Evolutionary conservation across 306 rosid genomes (phyloP).

Genomic region (Fragaria ananassa): DNA sequence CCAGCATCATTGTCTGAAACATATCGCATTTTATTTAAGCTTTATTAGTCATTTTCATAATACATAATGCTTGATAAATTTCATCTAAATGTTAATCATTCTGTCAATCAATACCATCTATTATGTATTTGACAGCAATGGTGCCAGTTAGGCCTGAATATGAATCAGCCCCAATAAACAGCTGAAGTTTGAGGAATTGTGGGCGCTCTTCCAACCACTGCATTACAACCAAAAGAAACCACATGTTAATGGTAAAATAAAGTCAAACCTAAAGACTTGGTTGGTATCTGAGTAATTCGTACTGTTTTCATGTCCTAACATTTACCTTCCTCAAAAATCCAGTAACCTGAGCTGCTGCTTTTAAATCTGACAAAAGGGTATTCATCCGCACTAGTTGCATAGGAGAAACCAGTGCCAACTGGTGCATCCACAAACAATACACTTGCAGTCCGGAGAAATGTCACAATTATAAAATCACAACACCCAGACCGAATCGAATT

Average conservation of each 20-base stretch:
- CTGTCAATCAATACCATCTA: constrained; percentile 11
- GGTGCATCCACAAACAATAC: constrained; percentile 29
- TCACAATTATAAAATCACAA: background rate
- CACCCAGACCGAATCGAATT: background rate
- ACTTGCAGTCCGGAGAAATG: constrained; percentile 9
- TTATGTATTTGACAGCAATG: constrained; percentile 13
- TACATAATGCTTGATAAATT: background rate
- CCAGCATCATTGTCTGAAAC: constrained; percentile 24
- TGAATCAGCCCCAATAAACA: constrained; percentile 26
- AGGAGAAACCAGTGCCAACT: constrained; percentile 31
- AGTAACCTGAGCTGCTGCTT: constrained; percentile 13
- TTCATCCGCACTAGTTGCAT: constrained; percentile 7
- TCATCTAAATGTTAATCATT: background rate
- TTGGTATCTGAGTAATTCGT: background rate
- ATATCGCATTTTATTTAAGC: background rate
- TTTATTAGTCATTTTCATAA: background rate
- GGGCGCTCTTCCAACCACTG: constrained; percentile 29
- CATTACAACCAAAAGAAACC: background rate
- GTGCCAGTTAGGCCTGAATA: constrained; percentile 13
- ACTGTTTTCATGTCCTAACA: background rate
- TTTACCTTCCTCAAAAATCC: constrained; percentile 22
- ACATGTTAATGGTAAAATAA: background rate
- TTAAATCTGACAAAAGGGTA: constrained; percentile 13
- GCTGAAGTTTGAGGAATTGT: constrained; percentile 6
- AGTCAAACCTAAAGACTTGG: background rate